phyloP scores from a whole-genome alignment of 2,329 filamentous ascomycete species.

The Parafenestella ontariensis region DNA sequence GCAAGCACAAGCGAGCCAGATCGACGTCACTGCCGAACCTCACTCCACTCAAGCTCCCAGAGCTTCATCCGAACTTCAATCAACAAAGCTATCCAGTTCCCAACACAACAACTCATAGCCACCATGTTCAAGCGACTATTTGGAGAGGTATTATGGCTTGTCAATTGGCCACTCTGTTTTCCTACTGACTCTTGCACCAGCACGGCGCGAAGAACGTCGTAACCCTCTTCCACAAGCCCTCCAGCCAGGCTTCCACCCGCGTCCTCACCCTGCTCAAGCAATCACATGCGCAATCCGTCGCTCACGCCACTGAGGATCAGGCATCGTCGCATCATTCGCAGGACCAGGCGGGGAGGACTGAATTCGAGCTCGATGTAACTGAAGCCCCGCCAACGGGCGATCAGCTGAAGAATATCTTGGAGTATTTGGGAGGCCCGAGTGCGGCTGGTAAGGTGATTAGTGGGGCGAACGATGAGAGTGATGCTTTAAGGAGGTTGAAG shows the following conservation, averaged over 20 bases:
- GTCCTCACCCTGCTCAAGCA: conserved; percentile 82
- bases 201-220: conserved; percentile 74
- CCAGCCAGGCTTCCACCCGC: conserved; percentile 73
- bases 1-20: conserved; percentile 18
- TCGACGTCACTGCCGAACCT: conserved; percentile 38
- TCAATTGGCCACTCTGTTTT: not conserved
- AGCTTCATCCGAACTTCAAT: conserved; percentile 21
- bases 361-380: conserved; percentile 88
- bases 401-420: conserved; percentile 82
- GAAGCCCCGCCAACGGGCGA: conserved; percentile 80
- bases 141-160: conserved; percentile 49
- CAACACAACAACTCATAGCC: conserved; percentile 5
- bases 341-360: conserved; percentile 64
- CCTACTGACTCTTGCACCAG: conserved; percentile 37
- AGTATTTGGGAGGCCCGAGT: conserved; percentile 71
- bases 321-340: conserved; percentile 71
- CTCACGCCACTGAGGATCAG: conserved; percentile 75
- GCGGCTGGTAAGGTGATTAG: conserved; percentile 71
- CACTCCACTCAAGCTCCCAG: conserved; percentile 25
- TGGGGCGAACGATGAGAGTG: conserved; percentile 75
- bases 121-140: conserved; percentile 57
- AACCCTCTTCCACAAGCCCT: conserved; percentile 93
- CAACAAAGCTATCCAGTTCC: conserved; percentile 9
- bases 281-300: conserved; percentile 71
- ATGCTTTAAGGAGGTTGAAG: conserved; percentile 82